Percentiles rank a stretch among this genome's conserved stretches.
These are phyloP conservation scores for Puccinia brachypodii DNA, from an alignment of 1,284 basidiomycete genomes.

Conservation along the genomic window DNA sequence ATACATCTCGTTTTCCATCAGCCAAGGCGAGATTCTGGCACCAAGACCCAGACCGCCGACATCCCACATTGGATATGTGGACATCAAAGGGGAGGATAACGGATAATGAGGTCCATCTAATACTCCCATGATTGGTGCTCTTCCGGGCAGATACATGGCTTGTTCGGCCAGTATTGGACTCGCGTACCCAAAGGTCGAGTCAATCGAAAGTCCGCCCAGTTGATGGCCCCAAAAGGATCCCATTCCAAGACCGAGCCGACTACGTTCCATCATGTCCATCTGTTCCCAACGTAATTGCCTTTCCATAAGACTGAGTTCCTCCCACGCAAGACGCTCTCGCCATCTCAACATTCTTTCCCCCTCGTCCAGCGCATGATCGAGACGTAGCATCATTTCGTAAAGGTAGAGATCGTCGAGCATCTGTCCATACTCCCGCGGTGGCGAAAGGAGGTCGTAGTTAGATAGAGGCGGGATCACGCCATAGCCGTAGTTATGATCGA, in stretches of 20 bases:
- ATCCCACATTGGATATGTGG: slow-evolving; percentile 44
- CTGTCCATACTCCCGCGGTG: slow-evolving; percentile 18
- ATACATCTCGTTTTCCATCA: background rate
- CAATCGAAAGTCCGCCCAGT: slow-evolving; percentile 25
- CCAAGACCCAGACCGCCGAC: slow-evolving; percentile 44
- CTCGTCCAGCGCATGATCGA: slow-evolving; percentile 30
- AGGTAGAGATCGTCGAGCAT: slow-evolving; percentile 46
- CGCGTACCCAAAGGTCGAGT: slow-evolving; percentile 37
- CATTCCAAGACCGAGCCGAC: slow-evolving; percentile 28
- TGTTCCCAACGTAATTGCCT: slow-evolving; percentile 28
- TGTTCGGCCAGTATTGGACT: background rate
- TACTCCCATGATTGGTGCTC: slow-evolving; percentile 34
- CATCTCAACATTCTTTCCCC: slow-evolving; percentile 39
- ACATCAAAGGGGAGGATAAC: slow-evolving; percentile 18
- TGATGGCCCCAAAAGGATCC: slow-evolving; percentile 45
- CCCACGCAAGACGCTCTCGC: slow-evolving; percentile 45
- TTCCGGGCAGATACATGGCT: background rate
- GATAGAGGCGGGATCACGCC: slow-evolving; percentile 14
- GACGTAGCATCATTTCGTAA: slow-evolving; percentile 37
- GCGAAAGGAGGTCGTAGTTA: slow-evolving; percentile 11
- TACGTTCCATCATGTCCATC: slow-evolving; percentile 29
- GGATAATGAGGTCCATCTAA: slow-evolving; percentile 32
- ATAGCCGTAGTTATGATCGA: slow-evolving; percentile 45
- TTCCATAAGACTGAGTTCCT: slow-evolving; percentile 30
- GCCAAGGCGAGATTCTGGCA: slow-evolving; percentile 38